Base-by-base conservation (phyloP, 352 stramenopile genomes). In the Phytophthora fragariae region DNA sequence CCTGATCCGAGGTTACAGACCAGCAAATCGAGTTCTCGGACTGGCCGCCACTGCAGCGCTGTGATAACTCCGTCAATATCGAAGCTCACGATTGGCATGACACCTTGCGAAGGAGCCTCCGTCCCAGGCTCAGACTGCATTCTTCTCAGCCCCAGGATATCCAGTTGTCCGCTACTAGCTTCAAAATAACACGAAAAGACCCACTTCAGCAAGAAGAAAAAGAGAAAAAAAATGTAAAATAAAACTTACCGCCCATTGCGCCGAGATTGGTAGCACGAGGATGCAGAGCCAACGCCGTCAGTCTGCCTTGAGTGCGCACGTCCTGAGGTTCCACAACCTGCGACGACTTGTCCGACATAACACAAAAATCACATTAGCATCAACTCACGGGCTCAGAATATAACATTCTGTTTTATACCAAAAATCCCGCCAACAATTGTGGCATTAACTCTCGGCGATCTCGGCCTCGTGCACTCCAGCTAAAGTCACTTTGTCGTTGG, bases 261-360 rank as follows among this genome's bases (percentile, higher is more conserved):
- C 70, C 79, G n/a, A 82, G 57, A 65, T 76, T 73, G 33, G 50
- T 77, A 10, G 53, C 62, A 47, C 15, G 33, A 24, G 61, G 47
- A 63, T 81, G 75, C 14, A 88, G 62, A 15, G 72, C 75, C 3
- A 85, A 52, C n/a, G 73, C 67, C 21, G 74, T 86, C n/a, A 84
- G 62, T 44, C 59, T 70, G 27, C 63, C 71, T 37, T 61, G 29
- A 27, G 24, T 58, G 24, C 59, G 17, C 19, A 79, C 7, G 7
- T 69, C 11, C 29, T 82, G 77, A n/a, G 52, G 57, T 31, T 78
- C 54, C 33, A 80, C 60, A 1, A 80, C 72, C 24, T 82, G 77
- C 21, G 63, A 70, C 21, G 70, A 63, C 77, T 84, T 58, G 17
- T 59, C 27, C 46, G 10, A 17, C 62, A 50, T 37, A 53, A 27